Evolutionary conservation across 2,329 filamentous ascomycete genomes (phyloP).

Genomic region (Aspergillus hortae): DNA sequence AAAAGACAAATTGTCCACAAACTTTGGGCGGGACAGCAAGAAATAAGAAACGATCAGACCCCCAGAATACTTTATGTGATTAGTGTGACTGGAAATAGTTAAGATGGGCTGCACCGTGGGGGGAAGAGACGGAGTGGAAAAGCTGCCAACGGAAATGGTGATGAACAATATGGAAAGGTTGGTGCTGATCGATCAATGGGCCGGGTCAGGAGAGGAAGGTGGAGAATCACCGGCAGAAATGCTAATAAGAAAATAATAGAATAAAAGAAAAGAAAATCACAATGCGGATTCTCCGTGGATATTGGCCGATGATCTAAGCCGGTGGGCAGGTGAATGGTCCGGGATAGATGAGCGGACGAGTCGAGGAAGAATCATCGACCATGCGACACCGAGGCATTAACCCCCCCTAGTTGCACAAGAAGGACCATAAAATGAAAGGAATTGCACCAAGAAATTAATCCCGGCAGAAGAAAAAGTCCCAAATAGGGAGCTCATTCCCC

Average conservation of each 20-base stretch:
- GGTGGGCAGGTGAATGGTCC: no score
- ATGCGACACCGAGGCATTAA: no score
- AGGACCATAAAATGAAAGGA: no score
- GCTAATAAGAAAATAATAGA: background rate
- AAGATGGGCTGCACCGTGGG: background rate
- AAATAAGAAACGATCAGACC: background rate
- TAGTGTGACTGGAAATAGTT: background rate
- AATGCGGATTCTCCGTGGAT: background rate
- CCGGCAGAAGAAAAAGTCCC: slow-evolving; percentile 3
- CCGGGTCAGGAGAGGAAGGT: background rate
- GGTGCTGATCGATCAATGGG: slow-evolving; percentile 4
- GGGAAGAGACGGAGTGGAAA: slow-evolving; percentile 1
- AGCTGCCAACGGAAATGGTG: background rate
- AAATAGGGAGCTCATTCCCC: slow-evolving; percentile 3
- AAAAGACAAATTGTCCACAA: background rate
- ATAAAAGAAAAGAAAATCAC: background rate
- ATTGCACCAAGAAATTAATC: background rate
- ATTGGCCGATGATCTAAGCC: no score
- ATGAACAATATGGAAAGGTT: slow-evolving; percentile 5
- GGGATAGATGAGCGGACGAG: no score
- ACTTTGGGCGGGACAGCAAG: background rate
- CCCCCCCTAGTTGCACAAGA: no score
- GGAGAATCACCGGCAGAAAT: background rate
- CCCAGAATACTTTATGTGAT: background rate
- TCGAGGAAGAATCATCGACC: no score